A percentile compares a stretch with the other conserved stretches of the same genome.
Evolutionary conservation across 2,329 filamentous ascomycete genomes (phyloP).

Genomic region (Stagonosporopsis tanaceti): DNA sequence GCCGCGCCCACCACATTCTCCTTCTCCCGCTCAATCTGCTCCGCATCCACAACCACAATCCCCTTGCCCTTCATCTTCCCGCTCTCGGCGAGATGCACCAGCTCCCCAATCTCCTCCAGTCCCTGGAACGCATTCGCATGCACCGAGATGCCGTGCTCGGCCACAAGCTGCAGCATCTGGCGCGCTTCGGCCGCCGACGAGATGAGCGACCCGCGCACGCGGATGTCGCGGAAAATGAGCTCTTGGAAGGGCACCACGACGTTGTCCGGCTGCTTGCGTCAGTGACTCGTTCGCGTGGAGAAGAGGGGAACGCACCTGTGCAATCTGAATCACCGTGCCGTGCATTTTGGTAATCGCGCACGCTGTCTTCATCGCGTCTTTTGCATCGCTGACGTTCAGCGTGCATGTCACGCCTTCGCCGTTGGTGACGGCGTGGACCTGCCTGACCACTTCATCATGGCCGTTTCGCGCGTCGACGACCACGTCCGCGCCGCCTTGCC

Average conservation of each 20-base stretch:
- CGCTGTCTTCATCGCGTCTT: conserved; percentile 58
- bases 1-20: conserved; percentile 4
- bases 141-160: conserved; percentile 57
- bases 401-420: conserved; percentile 50
- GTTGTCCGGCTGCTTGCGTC: background rate
- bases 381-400: conserved; percentile 63
- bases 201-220: conserved; percentile 58
- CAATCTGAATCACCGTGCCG: conserved; percentile 63
- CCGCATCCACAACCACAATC: conserved; percentile 60
- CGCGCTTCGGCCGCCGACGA: conserved; percentile 55
- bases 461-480: conserved; percentile 62
- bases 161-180: conserved; percentile 59
- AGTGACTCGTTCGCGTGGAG: background rate
- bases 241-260: conserved; percentile 55
- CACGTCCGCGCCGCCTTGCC: conserved; percentile 59
- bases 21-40: conserved; percentile 53
- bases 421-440: conserved; percentile 52
- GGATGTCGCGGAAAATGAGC: conserved; percentile 63
- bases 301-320: conserved; percentile 51
- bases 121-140: conserved; percentile 62
- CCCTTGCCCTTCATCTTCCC: conserved; percentile 65
- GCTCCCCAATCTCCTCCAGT: conserved; percentile 59
- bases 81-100: conserved; percentile 60
- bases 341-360: conserved; percentile 68
- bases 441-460: conserved; percentile 57